Base-by-base conservation (phyloP, 768 basidiomycete species). In the Tubosaeta sp. region DNA sequence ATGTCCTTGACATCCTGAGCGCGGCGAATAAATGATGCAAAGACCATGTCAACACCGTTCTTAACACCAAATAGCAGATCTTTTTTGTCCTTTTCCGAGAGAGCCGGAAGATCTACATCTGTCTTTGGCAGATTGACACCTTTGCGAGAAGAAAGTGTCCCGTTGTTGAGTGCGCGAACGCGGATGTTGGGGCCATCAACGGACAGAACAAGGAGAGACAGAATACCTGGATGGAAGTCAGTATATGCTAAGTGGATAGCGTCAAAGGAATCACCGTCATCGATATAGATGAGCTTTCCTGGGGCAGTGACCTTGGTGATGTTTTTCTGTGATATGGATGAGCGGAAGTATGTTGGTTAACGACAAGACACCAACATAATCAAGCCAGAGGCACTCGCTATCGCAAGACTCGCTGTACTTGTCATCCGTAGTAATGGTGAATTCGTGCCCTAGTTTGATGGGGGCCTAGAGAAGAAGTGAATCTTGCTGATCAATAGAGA, bases 81-180 rank as follows among this genome's bases (percentile, higher is more conserved):
- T 58, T 83, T 84, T 79, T 97, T 97, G 82, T 99, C 97, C 80
- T 99, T 98, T 51, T 92, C 91, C 52, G 94, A 97, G 39, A 99
- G 83, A 47, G 97, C 91, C 48, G 97, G 97, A 48, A 99, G 85
- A 73, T 99, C 97, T 63, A 99, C 97, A 12, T 86, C 80, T 57
- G 97, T 98, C 74, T 97, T 97, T 63, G 97, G 97, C 51, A 99
- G 84, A 74, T 99, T 99, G 75, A 98, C 97, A 67, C 97, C 97
- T 78, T 99, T 99, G 69, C 92, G 90, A 50, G 95, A 97, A 46
- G 90, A 91, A 61, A 99, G 86, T 37, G 77, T 86, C 50, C 95
- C 97, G 64, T 84, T 88, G 83, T 98, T 99, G 68, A 95, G 54
- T 38, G 89, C 80, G 57, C 89, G 88, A 59, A 97, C 95, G 53